phyloP scores from a whole-genome alignment of 148 eudicot genomes.

The Rhododendron griersonianum region DNA sequence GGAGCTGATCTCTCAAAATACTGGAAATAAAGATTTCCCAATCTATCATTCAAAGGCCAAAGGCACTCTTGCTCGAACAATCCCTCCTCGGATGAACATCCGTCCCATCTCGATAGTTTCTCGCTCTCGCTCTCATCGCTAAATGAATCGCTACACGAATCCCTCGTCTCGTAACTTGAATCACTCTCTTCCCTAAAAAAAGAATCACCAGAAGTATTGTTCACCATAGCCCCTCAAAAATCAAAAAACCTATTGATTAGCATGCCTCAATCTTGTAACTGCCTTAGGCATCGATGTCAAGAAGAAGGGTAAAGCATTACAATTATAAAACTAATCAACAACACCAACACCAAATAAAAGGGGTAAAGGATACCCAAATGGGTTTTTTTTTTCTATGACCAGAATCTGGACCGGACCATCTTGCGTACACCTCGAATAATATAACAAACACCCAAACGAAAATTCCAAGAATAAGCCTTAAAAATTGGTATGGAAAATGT shows the following conservation, averaged over 20 bases:
- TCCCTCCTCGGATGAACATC: slow-evolving; percentile 86
- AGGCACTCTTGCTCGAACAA: slow-evolving; percentile 54
- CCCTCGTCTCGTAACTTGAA: slow-evolving; percentile 64
- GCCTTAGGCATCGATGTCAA: neutral
- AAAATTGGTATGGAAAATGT: neutral
- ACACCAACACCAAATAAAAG: neutral
- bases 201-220: neutral
- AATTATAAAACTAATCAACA: neutral
- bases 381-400: too few species aligned
- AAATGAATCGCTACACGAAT: slow-evolving; percentile 80
- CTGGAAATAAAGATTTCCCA: slow-evolving; percentile 82
- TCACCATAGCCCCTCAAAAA: neutral
- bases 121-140: slow-evolving; percentile 95
- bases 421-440: too few species aligned
- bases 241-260: neutral
- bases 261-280: neutral
- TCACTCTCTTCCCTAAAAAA: slow-evolving; percentile 63
- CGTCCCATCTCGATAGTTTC: slow-evolving; percentile 85
- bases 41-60: slow-evolving; percentile 60
- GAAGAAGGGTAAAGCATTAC: neutral
- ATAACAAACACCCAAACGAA: neutral
- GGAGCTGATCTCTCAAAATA: slow-evolving; percentile 88
- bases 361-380: neutral
- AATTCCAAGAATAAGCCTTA: neutral
- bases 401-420: neutral